Conservation (phyloP, 225 moss, liverwort and hornwort species). For the Polytrichum formosum region DNA sequence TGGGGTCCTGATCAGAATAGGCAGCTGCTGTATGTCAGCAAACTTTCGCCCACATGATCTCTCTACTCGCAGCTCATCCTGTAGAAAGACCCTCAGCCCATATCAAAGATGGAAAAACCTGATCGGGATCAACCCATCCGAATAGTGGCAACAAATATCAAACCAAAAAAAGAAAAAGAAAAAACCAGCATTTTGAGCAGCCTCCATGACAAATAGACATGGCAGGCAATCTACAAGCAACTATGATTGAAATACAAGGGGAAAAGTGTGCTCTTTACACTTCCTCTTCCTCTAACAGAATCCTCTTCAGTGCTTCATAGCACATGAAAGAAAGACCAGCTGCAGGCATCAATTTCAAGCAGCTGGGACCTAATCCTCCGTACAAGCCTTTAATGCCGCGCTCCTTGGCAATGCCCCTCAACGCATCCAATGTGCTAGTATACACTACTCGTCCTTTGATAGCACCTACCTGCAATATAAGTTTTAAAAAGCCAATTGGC, state of each 20-base stretch:
- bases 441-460: slow-evolving; percentile 66
- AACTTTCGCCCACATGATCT: too few relatives aligned
- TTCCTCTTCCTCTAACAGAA: slow-evolving; percentile 70
- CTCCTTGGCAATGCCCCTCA: slow-evolving; percentile 56
- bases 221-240: neutral
- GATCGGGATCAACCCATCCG: too few relatives aligned
- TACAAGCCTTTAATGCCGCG: slow-evolving; percentile 65
- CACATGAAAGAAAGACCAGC: slow-evolving; percentile 84
- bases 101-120: too few relatives aligned
- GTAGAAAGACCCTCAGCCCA: too few relatives aligned
- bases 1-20: too few relatives aligned
- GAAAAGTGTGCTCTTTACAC: slow-evolving; percentile 1
- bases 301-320: slow-evolving; percentile 71
- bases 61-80: too few relatives aligned
- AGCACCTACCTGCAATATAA: slow-evolving; percentile 54
- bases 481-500: neutral
- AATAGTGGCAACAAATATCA: too few relatives aligned
- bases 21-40: too few relatives aligned
- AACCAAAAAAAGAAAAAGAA: too few relatives aligned
- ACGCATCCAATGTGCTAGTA: slow-evolving; percentile 61
- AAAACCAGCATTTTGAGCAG: too few relatives aligned
- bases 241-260: neutral
- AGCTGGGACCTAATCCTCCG: slow-evolving; percentile 68
- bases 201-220: too few relatives aligned
- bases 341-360: slow-evolving; percentile 73